phyloP scores from a whole-genome alignment of 768 basidiomycete genomes.

The Suillus weaverae region DNA sequence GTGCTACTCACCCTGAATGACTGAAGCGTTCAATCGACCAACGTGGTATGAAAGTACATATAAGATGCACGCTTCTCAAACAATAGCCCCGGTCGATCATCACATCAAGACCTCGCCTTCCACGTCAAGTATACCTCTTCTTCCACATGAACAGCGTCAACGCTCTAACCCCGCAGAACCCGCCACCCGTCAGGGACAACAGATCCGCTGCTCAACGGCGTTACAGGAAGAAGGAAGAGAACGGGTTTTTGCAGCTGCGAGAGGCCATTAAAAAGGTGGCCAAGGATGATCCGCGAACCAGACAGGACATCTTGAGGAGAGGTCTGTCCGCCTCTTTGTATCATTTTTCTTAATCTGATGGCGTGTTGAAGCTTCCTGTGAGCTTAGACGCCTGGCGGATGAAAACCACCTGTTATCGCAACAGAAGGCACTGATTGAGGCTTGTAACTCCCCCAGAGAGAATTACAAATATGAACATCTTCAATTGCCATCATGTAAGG shows the following conservation, averaged over 20 bases:
- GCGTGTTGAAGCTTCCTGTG: not conserved
- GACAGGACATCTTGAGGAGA: slow-evolving; percentile 1
- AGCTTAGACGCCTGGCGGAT: slow-evolving; percentile 4
- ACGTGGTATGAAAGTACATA: not conserved
- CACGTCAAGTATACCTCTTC: no score
- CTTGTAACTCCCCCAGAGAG: not conserved
- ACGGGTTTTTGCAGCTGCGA: not conserved
- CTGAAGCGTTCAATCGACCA: not conserved
- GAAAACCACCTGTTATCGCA: not conserved
- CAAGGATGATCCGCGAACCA: not conserved
- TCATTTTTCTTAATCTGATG: not conserved
- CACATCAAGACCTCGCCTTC: not conserved
- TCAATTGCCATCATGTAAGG: not conserved
- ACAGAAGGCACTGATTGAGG: not conserved
- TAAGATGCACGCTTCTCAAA: not conserved
- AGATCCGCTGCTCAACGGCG: not conserved
- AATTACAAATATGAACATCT: not conserved
- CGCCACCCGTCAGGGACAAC: not conserved
- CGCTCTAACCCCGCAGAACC: not conserved
- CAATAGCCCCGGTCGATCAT: not conserved
- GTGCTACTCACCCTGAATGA: not conserved
- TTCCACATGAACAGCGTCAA: not conserved
- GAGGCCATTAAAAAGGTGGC: not conserved
- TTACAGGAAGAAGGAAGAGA: slow-evolving; percentile 4
- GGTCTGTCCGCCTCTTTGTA: not conserved